Evolutionary conservation across 2,329 filamentous ascomycete species (phyloP), one percentile per base, ranked within the genome.

Genomic region (Ceratocystis papillata): DNA sequence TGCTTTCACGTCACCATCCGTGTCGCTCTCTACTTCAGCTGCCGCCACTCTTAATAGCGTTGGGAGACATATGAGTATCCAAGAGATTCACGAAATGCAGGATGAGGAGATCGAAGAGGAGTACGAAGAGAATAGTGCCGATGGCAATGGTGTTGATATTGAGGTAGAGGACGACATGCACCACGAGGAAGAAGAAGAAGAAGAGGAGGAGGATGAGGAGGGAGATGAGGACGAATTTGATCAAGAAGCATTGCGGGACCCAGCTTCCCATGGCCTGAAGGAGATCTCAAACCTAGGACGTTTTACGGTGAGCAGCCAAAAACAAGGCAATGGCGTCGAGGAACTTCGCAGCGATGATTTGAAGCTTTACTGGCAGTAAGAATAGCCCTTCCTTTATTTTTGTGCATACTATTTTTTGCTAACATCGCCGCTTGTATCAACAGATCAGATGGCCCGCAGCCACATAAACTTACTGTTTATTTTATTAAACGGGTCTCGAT

Each of bases 401-500:
- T 62, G 15, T 37, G 22, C 48, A 44, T 17, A 10, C 46, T 33
- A 6, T 30, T 2, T 30, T 25, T 33, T 44, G 25, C 66, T 69
- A 65, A 69, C 44, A 30, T n/a, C 25, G 20, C n/a, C 41, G 60
- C 12, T n/a, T 59, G 25, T 8, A 59, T 20, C 5, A 59, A 59
- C 65, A 87, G 85, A 75, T 93, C 89, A 1, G 90, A 94, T 72
- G 90, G 89, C 1, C 89, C 89, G 0, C 89, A 94, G 73, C 89
- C 89, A 3, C 89, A 94, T 72, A 83, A 86, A 69, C 80, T 94
- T 61, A 93, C 89, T 68, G 88, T 94, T 50, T 90, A 94, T 75
- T 94, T 94, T 75, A 86, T 90, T 76, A 90, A 91, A 71, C 83
- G 89, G 6, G 89, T 92, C 55, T 86, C 86, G 67, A 90, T 94